Evolutionary conservation across 352 stramenopile species (phyloP).

Genomic region (Pythium insidiosum): DNA sequence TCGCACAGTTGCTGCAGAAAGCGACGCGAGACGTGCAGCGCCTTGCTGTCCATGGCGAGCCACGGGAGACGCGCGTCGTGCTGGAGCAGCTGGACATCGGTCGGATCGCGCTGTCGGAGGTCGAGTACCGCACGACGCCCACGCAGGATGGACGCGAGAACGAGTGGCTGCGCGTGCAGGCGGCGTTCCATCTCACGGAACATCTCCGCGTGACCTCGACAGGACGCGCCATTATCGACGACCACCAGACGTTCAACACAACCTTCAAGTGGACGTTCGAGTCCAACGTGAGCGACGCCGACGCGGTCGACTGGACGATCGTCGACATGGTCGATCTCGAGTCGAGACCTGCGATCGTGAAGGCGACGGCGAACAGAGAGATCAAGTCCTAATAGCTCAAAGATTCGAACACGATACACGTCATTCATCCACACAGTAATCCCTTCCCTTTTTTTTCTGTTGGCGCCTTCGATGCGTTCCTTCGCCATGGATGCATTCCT

Average conservation of each 20-base stretch:
- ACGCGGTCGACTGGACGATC: conserved; percentile 34
- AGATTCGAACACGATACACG: no score
- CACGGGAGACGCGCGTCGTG: conserved; percentile 12
- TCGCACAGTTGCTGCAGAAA: conserved; percentile 2
- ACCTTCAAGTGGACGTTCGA: conserved; percentile 51
- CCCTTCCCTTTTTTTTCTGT: no score
- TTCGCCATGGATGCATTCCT: no score
- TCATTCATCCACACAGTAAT: no score
- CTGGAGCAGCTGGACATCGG: conserved; percentile 39
- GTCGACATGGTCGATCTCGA: conserved; percentile 25
- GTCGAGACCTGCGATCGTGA: conserved; percentile 9
- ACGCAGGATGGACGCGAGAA: conserved; percentile 13
- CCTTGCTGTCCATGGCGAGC: conserved; percentile 7
- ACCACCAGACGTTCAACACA: conserved; percentile 34
- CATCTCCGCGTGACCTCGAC: conserved; percentile 19
- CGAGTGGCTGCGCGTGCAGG: conserved; percentile 38
- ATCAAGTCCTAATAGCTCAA: no score
- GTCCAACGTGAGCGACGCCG: conserved; percentile 29
- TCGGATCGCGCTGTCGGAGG: conserved; percentile 19
- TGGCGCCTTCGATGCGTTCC: no score
- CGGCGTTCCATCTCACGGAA: conserved; percentile 41
- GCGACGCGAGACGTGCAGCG: conserved; percentile 21
- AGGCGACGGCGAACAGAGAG: no score
- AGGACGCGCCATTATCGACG: conserved; percentile 18
- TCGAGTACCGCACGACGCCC: conserved; percentile 36